Base-by-base conservation (phyloP, 495 filamentous ascomycete genomes). In the Xylaria telfairii region DNA sequence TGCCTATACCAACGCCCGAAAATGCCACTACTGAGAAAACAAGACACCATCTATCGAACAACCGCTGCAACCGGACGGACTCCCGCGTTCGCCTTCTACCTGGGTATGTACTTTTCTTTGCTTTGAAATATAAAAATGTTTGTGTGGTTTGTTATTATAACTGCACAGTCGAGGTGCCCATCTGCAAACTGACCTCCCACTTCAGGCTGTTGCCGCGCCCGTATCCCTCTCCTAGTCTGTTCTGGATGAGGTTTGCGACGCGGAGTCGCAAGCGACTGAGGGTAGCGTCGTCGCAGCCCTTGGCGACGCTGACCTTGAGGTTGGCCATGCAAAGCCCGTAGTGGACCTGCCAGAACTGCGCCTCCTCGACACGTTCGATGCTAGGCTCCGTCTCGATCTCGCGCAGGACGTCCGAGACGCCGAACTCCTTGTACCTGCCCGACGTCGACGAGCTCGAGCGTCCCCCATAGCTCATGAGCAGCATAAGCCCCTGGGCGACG, bases 341-440 rank as follows among this genome's bases (percentile, higher is more conserved):
- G 80, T 99, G 96, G 24, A 98, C 96, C 83, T 99, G 96, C 96
- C 96, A 99, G 82, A 99, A 97, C 75, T 92, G 87, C 1, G 94
- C 95, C 76, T 97, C 95, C 65, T 96, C 92, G 63, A 99, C 88
- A 1, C 85, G 85, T 41, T 86, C 88, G 9, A 99, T 89, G 39
- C 86, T 85, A 9, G 90, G 90, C 66, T 97, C 94, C 8, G 89
- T 86, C 77, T 92, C 90, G 68, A 99, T 95, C 78, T 95, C 95
- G 34, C 87, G 87, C 67, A 99, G 83, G 3, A 97, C 92, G 54
- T 92, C 91, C 0, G 86, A 84, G 0, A 98, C 92, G 10, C 88
- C 90, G 32, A 78, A 79, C 10, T 75, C 74, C 41, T 68, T 75
- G 69, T 77, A 72, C n/a, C 64, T 73, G 26, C 69, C 73, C 19